Evolutionary conservation across 805 yeast genomes (phyloP), one percentile per base, ranked within the genome.

Genomic region (Candida schatavii): DNA sequence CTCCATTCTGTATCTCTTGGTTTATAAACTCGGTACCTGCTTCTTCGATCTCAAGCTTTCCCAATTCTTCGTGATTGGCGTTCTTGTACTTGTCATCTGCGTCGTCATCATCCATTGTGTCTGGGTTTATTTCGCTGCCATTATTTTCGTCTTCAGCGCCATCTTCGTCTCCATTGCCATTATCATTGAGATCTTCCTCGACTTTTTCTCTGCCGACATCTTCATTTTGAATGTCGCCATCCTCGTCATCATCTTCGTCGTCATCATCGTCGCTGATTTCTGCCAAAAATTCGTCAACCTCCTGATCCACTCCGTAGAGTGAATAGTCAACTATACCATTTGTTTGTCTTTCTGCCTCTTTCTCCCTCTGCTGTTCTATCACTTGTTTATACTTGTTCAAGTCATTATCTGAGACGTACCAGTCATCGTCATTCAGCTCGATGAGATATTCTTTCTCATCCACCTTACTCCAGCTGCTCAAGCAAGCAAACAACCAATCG

Each of bases 401-500:
- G 42, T 75, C 85, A 37, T 64, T 70, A 2, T 69, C 68, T 15
- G 74, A 58, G 28, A 72, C 68, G 13, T 72, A 56, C 56, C 75
- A 58, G 28, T 64, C 66, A 1, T 73, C 74, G 17, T 73, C 71
- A 4, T 70, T 72, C n/a, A 78, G 75, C 4, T 72, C 63, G 15
- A 89, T 67, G 31, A 70, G 58, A 55, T 71, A 90, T 3, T 75
- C 78, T 2, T 58, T 68, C 48, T 84, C 93, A 14, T 81, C 80
- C 0, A 81, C 82, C 35, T 74, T 75, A 42, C 70, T 69, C 98
- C 98, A 91, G 20, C 74, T 64, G 5, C 89, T 81, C 49, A 91
- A 70, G 60, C 97, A 86, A 28, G 84, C 81, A 65, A 90, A 90
- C 2, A 91, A 64, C 99, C 99, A 91, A 54, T 87, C 93, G 2